These are phyloP conservation scores for Pythium apleroticum DNA, from an alignment of 352 stramenopile species.

Conservation along the genomic window DNA sequence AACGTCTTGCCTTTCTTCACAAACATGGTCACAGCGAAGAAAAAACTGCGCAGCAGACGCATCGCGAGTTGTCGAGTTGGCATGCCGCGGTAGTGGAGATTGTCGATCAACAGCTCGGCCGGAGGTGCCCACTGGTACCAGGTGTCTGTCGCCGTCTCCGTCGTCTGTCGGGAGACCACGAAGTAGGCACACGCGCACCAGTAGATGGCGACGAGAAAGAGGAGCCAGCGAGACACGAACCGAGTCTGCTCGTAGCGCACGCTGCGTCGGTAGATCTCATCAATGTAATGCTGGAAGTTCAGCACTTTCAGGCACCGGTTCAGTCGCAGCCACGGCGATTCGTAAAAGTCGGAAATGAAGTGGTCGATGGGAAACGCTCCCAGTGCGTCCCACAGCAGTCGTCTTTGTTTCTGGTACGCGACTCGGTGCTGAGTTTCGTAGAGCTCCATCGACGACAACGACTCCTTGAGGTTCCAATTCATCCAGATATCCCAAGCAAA, in stretches of 20 bases:
- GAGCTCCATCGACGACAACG: slow-evolving; percentile 44
- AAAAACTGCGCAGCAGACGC: slow-evolving; percentile 48
- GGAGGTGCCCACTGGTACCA: slow-evolving; percentile 51
- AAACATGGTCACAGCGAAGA: slow-evolving; percentile 43
- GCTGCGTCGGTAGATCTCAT: slow-evolving; percentile 50
- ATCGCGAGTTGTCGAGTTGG: slow-evolving; percentile 15
- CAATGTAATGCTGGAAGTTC: slow-evolving; percentile 55
- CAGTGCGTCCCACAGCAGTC: slow-evolving; percentile 41
- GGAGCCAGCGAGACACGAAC: slow-evolving; percentile 36
- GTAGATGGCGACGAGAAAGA: slow-evolving; percentile 51
- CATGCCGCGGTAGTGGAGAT: not conserved
- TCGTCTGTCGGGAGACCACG: slow-evolving; percentile 23
- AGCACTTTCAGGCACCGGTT: slow-evolving; percentile 55
- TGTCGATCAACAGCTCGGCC: slow-evolving; percentile 16
- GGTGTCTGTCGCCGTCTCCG: not conserved
- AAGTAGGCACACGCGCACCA: slow-evolving; percentile 57
- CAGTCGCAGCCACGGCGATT: slow-evolving; percentile 36
- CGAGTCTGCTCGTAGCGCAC: slow-evolving; percentile 53
- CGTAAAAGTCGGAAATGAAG: slow-evolving; percentile 45
- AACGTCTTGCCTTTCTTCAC: slow-evolving; percentile 50
- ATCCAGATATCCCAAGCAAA: slow-evolving; percentile 63
- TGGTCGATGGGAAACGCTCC: slow-evolving; percentile 56
- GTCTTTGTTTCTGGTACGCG: slow-evolving; percentile 35
- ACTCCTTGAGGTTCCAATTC: slow-evolving; percentile 56
- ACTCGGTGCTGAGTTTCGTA: slow-evolving; percentile 45